Conservation (phyloP, 805 yeast genomes). For the Starmerella geochares region DNA sequence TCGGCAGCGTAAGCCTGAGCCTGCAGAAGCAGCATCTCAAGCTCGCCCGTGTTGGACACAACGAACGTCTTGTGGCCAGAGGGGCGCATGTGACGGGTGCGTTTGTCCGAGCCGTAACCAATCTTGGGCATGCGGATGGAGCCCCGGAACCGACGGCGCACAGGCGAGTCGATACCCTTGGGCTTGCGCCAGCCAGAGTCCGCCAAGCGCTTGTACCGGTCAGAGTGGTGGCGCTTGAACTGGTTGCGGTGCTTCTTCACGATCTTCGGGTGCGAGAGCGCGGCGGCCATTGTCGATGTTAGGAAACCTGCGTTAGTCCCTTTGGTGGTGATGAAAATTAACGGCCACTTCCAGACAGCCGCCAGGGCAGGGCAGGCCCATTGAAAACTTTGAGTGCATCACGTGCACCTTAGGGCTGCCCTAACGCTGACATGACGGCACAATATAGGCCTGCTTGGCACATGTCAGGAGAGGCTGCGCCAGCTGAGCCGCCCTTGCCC, state of each 20-base stretch:
- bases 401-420: slow-evolving; percentile 19
- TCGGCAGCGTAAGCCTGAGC: slow-evolving; percentile 99
- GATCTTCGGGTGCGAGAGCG: slow-evolving; percentile 97
- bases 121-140: slow-evolving; percentile 97
- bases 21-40: slow-evolving; percentile 93
- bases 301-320: slow-evolving; percentile 8
- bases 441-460: too few relatives aligned
- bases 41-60: slow-evolving; percentile 84
- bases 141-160: slow-evolving; percentile 98
- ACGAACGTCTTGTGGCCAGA: slow-evolving; percentile 97
- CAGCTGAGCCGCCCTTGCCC: too few relatives aligned
- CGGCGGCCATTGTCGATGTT: slow-evolving; percentile 69
- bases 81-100: slow-evolving; percentile 90
- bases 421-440: too few relatives aligned
- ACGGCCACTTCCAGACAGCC: neutral
- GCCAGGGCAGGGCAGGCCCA: slow-evolving; percentile 12
- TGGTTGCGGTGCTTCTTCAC: slow-evolving; percentile 98
- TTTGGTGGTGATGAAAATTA: slow-evolving; percentile 5
- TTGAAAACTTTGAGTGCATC: slow-evolving; percentile 15
- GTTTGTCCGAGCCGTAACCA: slow-evolving; percentile 99
- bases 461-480: too few relatives aligned
- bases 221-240: slow-evolving; percentile 99
- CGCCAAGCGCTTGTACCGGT: slow-evolving; percentile 95
- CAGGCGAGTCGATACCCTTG: slow-evolving; percentile 99
- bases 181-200: slow-evolving; percentile 98